Conservation (phyloP, 2,329 filamentous ascomycete genomes). For the Pseudocercospora pini-densiflorae region DNA sequence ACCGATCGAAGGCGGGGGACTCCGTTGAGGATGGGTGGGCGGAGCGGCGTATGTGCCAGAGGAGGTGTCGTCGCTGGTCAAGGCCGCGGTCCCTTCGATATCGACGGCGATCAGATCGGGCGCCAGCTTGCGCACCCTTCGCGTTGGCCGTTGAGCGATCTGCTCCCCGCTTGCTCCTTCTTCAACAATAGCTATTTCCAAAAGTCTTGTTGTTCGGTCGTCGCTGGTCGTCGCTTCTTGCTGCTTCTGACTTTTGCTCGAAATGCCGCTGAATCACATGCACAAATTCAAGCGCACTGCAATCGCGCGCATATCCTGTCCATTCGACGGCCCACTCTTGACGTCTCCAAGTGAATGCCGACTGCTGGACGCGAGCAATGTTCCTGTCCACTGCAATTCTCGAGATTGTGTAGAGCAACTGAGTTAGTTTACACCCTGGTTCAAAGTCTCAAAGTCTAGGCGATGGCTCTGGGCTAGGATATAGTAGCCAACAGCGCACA, state of each 20-base stretch:
- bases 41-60: constrained; percentile 13
- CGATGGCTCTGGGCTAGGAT: no score
- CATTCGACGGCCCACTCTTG: not conserved
- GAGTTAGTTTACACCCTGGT: not conserved
- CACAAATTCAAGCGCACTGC: not conserved
- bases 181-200: not conserved
- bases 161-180: constrained; percentile 5
- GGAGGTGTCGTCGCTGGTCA: constrained; percentile 22
- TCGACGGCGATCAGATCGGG: constrained; percentile 15
- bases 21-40: not conserved
- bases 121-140: constrained; percentile 1
- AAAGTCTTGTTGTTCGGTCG: not conserved
- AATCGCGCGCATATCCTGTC: not conserved
- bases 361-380: not conserved
- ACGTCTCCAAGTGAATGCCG: not conserved
- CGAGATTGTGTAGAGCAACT: not conserved
- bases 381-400: not conserved
- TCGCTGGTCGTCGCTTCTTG: not conserved
- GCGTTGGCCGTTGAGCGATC: not conserved
- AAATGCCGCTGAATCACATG: not conserved
- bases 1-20: not conserved
- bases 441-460: not conserved
- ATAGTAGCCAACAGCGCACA: no score
- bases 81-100: constrained; percentile 12
- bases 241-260: not conserved